Base-by-base conservation (phyloP, 2,329 filamentous ascomycete genomes). In the Trichoderma oligosporum region DNA sequence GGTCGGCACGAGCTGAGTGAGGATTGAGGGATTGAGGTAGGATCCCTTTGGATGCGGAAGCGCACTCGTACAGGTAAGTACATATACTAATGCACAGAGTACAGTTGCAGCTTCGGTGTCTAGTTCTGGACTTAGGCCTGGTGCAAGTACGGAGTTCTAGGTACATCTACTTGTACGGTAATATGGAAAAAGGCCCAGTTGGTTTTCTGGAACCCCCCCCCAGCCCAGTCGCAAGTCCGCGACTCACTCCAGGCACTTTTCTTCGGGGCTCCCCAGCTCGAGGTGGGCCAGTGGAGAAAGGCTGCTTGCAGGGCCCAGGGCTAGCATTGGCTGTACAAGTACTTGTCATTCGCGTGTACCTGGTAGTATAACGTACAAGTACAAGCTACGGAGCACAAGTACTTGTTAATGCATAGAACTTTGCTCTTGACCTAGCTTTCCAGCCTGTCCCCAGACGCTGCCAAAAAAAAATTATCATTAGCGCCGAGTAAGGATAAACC, bases 141-240 rank as follows among this genome's bases (percentile, higher is more conserved):
- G 31, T 8, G 9, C 27, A 6, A 6, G 27, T 31, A 31, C 27
- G 27, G 6, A 31, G 27, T 5, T 11, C 27, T 6, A 31, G 27
- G 27, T 31, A 31, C 27, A 31, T 31, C 6, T 11, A 6, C 27
- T 31, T 11, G 47, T 6, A 39, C 16, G 11, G n/a, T n/a, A n/a
- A n/a, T n/a, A n/a, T n/a, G n/a, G n/a, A n/a, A 36, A 53, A 33
- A 36, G 38, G 44, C 33, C 38, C 31, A 39, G 44, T 33, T 48
- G 42, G 25, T 35, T 58, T n/a, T 58, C 56, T 58, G 56, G 56
- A 58, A 58, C 14, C 56, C 56, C 56, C 56, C 44, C 47, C 47
- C 39, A 18, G n/a, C n/a, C 20, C 20, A 46, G 42, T 29, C 47
- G 38, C 38, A 48, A 57, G 27, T 36, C 55, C 45, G 46, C 46